A percentile compares a stretch with the other conserved stretches of the same genome.
These are phyloP conservation scores for Tothia fuscella DNA, from an alignment of 2,329 filamentous ascomycete species.

Conservation along the genomic window DNA sequence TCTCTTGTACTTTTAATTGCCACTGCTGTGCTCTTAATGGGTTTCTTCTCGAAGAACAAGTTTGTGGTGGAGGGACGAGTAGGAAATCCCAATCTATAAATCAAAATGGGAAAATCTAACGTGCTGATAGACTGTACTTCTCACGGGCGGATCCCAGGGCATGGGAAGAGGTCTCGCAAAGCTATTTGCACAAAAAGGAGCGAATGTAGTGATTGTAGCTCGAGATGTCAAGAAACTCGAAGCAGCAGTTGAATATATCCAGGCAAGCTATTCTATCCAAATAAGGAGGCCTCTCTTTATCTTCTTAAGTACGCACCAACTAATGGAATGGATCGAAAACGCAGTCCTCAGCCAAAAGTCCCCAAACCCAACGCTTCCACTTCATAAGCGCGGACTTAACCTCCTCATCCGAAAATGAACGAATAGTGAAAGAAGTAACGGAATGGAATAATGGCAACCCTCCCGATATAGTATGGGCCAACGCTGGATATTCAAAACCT, in stretches of 20 bases:
- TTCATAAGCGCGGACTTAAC: conserved; percentile 76
- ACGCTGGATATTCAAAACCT: conserved; percentile 64
- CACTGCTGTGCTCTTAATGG: conserved; percentile 43
- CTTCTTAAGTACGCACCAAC: background rate
- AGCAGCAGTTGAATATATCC: conserved; percentile 52
- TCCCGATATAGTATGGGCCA: conserved; percentile 84
- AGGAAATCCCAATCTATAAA: conserved; percentile 19
- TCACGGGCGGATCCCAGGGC: conserved; percentile 88
- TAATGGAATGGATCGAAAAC: background rate
- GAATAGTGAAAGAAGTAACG: conserved; percentile 59
- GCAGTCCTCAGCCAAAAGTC: conserved; percentile 53
- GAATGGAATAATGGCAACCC: conserved; percentile 63
- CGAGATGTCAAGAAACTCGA: conserved; percentile 66
- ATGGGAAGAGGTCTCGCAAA: conserved; percentile 70
- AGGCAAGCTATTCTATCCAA: conserved; percentile 35
- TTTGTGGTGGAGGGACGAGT: conserved; percentile 81
- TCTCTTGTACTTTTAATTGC: conserved; percentile 4
- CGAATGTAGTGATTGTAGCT: conserved; percentile 75
- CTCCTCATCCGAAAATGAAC: conserved; percentile 52
- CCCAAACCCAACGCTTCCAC: conserved; percentile 63
- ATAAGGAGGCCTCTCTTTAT: no score
- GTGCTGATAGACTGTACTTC: conserved; percentile 59
- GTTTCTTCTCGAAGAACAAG: conserved; percentile 59
- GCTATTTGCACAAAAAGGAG: conserved; percentile 69
- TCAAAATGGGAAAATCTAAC: conserved; percentile 8